Percentiles rank a stretch among this genome's conserved stretches.
Conservation (phyloP, 495 filamentous ascomycete species). For the Parmelia sp. region DNA sequence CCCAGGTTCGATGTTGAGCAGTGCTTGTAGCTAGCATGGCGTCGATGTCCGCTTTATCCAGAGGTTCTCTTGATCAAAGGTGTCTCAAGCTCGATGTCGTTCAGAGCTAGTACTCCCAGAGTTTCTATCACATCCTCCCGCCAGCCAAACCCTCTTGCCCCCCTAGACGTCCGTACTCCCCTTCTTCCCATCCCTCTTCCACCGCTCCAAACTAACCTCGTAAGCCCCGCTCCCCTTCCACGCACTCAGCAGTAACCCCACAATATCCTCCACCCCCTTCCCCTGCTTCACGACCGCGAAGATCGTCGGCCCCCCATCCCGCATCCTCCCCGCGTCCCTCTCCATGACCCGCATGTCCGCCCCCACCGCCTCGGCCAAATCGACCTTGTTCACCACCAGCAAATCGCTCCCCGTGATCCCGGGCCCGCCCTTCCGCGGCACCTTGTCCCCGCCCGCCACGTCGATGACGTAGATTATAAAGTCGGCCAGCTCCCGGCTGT, state of each 20-base stretch:
- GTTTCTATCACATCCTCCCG: background rate
- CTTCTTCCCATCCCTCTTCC: slow-evolving; percentile 46
- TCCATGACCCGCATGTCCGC: slow-evolving; percentile 94
- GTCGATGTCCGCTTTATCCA: too few species aligned
- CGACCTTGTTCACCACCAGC: slow-evolving; percentile 92
- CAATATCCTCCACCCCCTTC: slow-evolving; percentile 74
- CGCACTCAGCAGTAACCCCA: slow-evolving; percentile 80
- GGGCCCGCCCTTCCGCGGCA: slow-evolving; percentile 91
- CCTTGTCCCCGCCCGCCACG: slow-evolving; percentile 94
- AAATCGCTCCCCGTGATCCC: slow-evolving; percentile 94
- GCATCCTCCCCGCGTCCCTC: slow-evolving; percentile 86
- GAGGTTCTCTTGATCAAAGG: too few species aligned
- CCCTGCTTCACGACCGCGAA: slow-evolving; percentile 96
- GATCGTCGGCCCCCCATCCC: slow-evolving; percentile 92
- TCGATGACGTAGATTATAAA: slow-evolving; percentile 99
- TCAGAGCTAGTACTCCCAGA: too few species aligned
- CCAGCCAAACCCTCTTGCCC: background rate
- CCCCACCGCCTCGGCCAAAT: slow-evolving; percentile 84
- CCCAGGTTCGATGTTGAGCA: too few species aligned
- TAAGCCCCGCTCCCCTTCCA: slow-evolving; percentile 84
- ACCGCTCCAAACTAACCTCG: slow-evolving; percentile 47
- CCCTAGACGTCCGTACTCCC: slow-evolving; percentile 34
- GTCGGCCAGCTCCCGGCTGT: slow-evolving; percentile 86
- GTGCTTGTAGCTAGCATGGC: too few species aligned
- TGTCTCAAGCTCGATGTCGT: too few species aligned